Conservation (phyloP, 1,139 yeast genomes). For the Suhomyces coccinellae region DNA sequence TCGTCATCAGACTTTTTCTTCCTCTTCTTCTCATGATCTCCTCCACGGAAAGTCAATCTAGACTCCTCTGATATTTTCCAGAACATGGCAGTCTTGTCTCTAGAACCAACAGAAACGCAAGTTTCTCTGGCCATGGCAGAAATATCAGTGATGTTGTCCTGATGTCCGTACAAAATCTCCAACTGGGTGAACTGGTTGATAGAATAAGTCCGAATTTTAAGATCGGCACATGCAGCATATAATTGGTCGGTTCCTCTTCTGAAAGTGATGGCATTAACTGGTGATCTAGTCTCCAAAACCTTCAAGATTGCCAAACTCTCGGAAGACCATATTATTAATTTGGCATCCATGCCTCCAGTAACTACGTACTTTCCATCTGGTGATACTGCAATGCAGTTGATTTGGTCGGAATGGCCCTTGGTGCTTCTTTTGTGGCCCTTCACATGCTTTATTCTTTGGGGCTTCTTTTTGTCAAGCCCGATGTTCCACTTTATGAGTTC, state of each 20-base stretch:
- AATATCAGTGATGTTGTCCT: conserved; percentile 81
- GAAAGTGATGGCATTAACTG: conserved; percentile 71
- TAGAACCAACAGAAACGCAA: conserved; percentile 92
- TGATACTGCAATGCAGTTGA: conserved; percentile 76
- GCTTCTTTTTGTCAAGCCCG: conserved; percentile 31
- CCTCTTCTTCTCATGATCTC: conserved; percentile 57
- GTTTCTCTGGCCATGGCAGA: conserved; percentile 81
- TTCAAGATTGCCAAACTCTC: conserved; percentile 74
- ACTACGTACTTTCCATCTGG: conserved; percentile 87
- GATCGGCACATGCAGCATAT: conserved; percentile 91
- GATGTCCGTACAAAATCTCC: conserved; percentile 93
- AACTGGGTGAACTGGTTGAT: conserved; percentile 84
- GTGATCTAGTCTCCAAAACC: conserved; percentile 75
- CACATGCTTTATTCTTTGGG: conserved; percentile 61
- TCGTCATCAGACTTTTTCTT: conserved; percentile 31
- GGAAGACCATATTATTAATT: conserved; percentile 82
- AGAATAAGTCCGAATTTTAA: conserved; percentile 84
- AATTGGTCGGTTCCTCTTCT: conserved; percentile 81
- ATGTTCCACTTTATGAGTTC: conserved; percentile 75
- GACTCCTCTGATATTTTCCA: conserved; percentile 98
- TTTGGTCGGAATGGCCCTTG: conserved; percentile 75
- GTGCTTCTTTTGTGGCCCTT: conserved; percentile 61
- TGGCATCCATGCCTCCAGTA: conserved; percentile 85
- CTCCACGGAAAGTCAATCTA: conserved; percentile 90
- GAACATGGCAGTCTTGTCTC: conserved; percentile 92